Percentiles rank a stretch among this genome's conserved stretches.
Conservation (phyloP, 495 filamentous ascomycete genomes). For the Neurospora terricola region DNA sequence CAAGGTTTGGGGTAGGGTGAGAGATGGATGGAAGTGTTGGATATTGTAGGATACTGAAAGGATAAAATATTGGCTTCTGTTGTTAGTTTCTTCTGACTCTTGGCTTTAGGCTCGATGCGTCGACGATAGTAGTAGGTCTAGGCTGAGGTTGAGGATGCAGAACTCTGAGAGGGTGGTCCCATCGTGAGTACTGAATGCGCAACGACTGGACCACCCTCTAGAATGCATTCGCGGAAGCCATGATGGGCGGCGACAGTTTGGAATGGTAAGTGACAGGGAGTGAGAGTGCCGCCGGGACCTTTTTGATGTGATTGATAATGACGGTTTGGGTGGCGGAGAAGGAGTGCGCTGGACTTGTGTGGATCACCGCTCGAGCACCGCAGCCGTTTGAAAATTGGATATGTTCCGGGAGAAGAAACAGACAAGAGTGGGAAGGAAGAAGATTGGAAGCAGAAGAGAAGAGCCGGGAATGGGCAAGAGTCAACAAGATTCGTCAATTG, state of each 20-base stretch:
- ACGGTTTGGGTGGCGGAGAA: background rate
- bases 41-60: background rate
- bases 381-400: background rate
- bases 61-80: conserved; percentile 5
- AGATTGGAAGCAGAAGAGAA: background rate
- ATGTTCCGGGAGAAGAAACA: background rate
- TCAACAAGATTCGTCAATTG: background rate
- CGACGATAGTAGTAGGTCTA: background rate
- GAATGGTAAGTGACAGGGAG: conserved; percentile 6
- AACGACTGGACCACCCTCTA: conserved; percentile 41
- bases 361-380: background rate
- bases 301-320: conserved; percentile 6
- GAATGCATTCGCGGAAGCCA: conserved; percentile 37
- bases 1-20: background rate
- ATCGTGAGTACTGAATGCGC: conserved; percentile 31
- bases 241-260: conserved; percentile 16
- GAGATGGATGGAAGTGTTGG: background rate
- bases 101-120: conserved; percentile 17
- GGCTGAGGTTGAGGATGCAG: conserved; percentile 14
- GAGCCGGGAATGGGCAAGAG: background rate
- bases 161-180: conserved; percentile 39
- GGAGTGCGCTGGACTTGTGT: background rate
- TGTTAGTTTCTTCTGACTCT: background rate
- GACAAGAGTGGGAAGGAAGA: background rate
- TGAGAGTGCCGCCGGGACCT: background rate